Base-by-base conservation (phyloP, 768 basidiomycete genomes). In the Pulveroboletus frians region DNA sequence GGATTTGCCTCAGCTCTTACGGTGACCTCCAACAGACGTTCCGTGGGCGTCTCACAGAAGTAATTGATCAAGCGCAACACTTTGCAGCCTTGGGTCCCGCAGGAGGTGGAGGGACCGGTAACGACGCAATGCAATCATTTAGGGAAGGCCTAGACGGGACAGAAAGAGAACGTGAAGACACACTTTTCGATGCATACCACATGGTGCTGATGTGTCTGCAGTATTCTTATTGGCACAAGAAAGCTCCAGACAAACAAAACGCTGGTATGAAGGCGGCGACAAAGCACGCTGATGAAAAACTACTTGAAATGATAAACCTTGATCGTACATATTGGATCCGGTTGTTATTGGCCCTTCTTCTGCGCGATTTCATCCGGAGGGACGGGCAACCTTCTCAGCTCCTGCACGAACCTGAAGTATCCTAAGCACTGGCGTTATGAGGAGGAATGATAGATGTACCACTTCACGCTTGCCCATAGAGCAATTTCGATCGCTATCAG, bases 131-230 rank as follows among this genome's bases (percentile, higher is more conserved):
- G 6, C 84, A 87, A 54, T 71, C 78, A 11, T 97, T 97, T 61
- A 75, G 91, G 55, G 93, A 95, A 65, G 94, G 93, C 1, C 77
- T 97, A 51, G 93, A 97, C 47, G 82, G 79, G n/a, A 90, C 89
- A 13, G 93, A 97, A 65, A 78, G 94, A 54, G 92, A 95, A 73
- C 57, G 93, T 95, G 64, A 75, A 84, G 74, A n/a, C 43, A 31
- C 39, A 30, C 18, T 40, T 18, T 45, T 47, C 14, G 11, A 43
- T 47, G 20, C n/a, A 35, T 27, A 29, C 11, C 21, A 27, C 18
- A 40, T 36, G 23, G 39, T 27, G 31, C 49, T 56, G 56, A 55
- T 56, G 36, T 20, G 26, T 39, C 29, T 27, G 15, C 52, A 96
- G 93, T 96, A 49, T 96, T 95, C 66, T 71, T 80, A 10, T 70